Conservation (phyloP, 345 rosid genomes). For the Moricandia moricandioides region DNA sequence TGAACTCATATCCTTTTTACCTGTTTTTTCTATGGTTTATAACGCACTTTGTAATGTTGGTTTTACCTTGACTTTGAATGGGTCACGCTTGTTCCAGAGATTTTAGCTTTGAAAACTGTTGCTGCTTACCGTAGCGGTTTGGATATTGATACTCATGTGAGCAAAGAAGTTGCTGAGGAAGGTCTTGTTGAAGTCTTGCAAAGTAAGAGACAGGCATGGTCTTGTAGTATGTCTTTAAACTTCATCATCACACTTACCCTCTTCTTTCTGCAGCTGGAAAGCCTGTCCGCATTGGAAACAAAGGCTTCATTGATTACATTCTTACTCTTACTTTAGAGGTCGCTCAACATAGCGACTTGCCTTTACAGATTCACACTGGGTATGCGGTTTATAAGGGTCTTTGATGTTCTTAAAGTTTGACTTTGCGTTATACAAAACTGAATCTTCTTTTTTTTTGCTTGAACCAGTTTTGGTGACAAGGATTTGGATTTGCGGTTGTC, state of each 20-base stretch:
- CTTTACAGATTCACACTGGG: constrained; percentile 98
- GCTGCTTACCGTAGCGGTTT: constrained; percentile 95
- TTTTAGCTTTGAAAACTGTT: constrained; percentile 75
- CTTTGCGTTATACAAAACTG: background rate
- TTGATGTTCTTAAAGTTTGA: background rate
- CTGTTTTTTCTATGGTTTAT: background rate
- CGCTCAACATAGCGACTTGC: constrained; percentile 61
- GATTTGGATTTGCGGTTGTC: constrained; percentile 84
- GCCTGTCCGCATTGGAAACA: constrained; percentile 64
- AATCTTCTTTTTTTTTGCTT: background rate
- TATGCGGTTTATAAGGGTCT: constrained; percentile 31
- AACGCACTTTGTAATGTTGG: constrained; percentile 1
- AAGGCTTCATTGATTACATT: constrained; percentile 77
- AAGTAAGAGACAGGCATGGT: constrained; percentile 32
- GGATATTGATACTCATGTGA: constrained; percentile 64
- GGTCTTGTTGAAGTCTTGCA: constrained; percentile 63
- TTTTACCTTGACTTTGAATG: constrained; percentile 44
- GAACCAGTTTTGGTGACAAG: constrained; percentile 78
- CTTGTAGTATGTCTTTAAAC: background rate
- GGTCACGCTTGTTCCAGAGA: constrained; percentile 52
- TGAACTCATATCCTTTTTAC: constrained; percentile 97
- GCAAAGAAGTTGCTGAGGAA: constrained; percentile 59
- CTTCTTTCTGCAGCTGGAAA: constrained; percentile 55
- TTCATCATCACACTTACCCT: constrained; percentile 11
- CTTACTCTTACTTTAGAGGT: constrained; percentile 62